These are phyloP conservation scores for Mrakia gelida DNA, from an alignment of 768 basidiomycete genomes.

Conservation along the genomic window DNA sequence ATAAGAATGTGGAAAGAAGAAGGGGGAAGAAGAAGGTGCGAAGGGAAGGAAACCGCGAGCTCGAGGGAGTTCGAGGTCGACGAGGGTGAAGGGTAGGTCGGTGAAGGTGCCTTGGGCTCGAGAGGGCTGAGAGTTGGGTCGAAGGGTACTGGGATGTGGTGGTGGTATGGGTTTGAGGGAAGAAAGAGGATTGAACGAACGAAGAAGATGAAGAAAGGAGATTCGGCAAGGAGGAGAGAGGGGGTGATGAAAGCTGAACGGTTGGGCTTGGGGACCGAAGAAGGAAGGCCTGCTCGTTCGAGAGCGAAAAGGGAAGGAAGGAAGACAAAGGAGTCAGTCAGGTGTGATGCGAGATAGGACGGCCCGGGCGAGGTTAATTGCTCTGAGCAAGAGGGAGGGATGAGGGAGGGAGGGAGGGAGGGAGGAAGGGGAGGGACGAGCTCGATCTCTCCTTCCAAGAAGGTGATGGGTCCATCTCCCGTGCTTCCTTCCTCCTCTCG, in stretches of 20 bases:
- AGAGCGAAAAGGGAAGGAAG: too few relatives aligned
- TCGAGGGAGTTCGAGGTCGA: neutral
- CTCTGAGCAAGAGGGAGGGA: neutral
- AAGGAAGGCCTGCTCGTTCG: too few relatives aligned
- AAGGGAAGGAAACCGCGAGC: neutral
- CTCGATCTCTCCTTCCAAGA: neutral
- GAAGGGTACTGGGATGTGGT: too few relatives aligned
- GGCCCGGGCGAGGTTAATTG: too few relatives aligned
- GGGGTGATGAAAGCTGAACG: neutral
- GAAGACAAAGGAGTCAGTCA: too few relatives aligned
- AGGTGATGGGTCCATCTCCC: neutral
- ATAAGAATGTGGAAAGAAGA: too few relatives aligned
- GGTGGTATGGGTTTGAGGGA: too few relatives aligned
- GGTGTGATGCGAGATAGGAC: too few relatives aligned
- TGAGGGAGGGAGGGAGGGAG: neutral
- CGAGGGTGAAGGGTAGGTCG: too few relatives aligned
- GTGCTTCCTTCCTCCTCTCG: neutral
- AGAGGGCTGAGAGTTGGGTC: too few relatives aligned
- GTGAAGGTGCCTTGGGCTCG: neutral
- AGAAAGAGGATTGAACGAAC: constrained; percentile 2
- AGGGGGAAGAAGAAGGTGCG: neutral
- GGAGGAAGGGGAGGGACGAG: neutral
- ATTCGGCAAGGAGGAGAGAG: too few relatives aligned
- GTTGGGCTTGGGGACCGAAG: too few relatives aligned
- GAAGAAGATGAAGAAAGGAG: constrained; percentile 10